A percentile compares a stretch with the other conserved stretches of the same genome.
These are phyloP conservation scores for Nannochloris sp. DNA, from an alignment of 139 green algal species.

Conservation along the genomic window DNA sequence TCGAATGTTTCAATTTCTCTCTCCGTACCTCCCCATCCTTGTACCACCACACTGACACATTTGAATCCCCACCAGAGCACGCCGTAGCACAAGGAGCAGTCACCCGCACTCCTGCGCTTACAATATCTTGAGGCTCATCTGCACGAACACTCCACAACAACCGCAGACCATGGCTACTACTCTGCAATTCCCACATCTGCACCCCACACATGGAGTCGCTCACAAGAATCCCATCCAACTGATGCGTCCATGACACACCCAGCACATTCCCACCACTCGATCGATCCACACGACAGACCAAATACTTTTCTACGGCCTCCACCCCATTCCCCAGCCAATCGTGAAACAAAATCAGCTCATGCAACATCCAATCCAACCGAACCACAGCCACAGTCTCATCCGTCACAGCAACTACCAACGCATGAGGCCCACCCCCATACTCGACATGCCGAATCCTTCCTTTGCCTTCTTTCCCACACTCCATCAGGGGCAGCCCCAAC, in stretches of 20 bases:
- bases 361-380: constrained; percentile 11
- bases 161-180: background rate
- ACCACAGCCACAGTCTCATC: constrained; percentile 5
- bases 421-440: constrained; percentile 19
- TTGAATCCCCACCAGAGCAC: background rate
- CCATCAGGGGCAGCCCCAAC: constrained; percentile 2
- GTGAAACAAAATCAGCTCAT: background rate
- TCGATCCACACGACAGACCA: background rate
- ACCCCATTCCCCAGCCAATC: background rate
- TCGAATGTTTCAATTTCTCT: constrained; percentile 21
- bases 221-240: constrained; percentile 23
- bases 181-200: constrained; percentile 16
- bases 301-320: background rate
- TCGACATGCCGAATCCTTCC: constrained; percentile 5
- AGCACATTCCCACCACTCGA: background rate
- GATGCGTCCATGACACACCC: constrained; percentile 20
- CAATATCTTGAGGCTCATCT: constrained; percentile 7
- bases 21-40: constrained; percentile 3
- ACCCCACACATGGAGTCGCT: constrained; percentile 5
- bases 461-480: background rate
- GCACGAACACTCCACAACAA: constrained; percentile 8
- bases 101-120: constrained; percentile 11
- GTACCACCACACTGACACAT: constrained; percentile 23
- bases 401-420: constrained; percentile 18
- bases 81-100: constrained; percentile 11